phyloP scores from a whole-genome alignment of 495 filamentous ascomycete genomes.

The Penicillium robsamsonii region DNA sequence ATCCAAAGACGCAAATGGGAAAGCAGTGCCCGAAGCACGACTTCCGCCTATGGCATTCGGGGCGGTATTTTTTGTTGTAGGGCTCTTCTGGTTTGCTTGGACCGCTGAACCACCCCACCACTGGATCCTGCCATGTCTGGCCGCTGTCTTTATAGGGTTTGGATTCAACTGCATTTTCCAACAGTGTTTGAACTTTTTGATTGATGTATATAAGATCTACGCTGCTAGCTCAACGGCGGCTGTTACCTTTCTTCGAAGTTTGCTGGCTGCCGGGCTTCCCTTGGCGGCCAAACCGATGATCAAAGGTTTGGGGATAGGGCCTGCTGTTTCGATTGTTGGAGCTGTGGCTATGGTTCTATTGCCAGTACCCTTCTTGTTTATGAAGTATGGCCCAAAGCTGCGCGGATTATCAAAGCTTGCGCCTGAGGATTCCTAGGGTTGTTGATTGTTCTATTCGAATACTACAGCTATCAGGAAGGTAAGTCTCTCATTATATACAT shows the following conservation, averaged over 20 bases:
- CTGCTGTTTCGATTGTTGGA: slow-evolving; percentile 34
- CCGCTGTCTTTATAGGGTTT: slow-evolving; percentile 27
- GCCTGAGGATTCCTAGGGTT: slow-evolving; percentile 6
- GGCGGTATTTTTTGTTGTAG: slow-evolving; percentile 45
- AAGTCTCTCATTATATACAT: not conserved
- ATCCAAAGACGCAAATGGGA: slow-evolving; percentile 18
- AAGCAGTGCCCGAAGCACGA: slow-evolving; percentile 33
- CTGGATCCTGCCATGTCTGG: slow-evolving; percentile 24
- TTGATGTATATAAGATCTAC: slow-evolving; percentile 37
- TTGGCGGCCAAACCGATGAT: slow-evolving; percentile 37
- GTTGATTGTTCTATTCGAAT: not conserved
- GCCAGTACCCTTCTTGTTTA: slow-evolving; percentile 38
- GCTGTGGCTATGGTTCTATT: slow-evolving; percentile 30
- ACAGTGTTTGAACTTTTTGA: slow-evolving; percentile 41
- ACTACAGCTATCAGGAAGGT: too few species aligned
- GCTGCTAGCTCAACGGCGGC: slow-evolving; percentile 37
- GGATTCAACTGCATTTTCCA: slow-evolving; percentile 41
- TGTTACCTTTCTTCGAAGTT: slow-evolving; percentile 37
- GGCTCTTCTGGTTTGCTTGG: slow-evolving; percentile 48
- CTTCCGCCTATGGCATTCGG: slow-evolving; percentile 50
- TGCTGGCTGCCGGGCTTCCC: slow-evolving; percentile 36
- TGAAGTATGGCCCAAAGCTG: slow-evolving; percentile 32
- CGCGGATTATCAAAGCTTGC: slow-evolving; percentile 30
- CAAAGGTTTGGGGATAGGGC: slow-evolving; percentile 29
- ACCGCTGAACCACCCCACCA: slow-evolving; percentile 28